phyloP scores from a whole-genome alignment of 1,284 basidiomycete species.

The Phenoliferia sp. region DNA sequence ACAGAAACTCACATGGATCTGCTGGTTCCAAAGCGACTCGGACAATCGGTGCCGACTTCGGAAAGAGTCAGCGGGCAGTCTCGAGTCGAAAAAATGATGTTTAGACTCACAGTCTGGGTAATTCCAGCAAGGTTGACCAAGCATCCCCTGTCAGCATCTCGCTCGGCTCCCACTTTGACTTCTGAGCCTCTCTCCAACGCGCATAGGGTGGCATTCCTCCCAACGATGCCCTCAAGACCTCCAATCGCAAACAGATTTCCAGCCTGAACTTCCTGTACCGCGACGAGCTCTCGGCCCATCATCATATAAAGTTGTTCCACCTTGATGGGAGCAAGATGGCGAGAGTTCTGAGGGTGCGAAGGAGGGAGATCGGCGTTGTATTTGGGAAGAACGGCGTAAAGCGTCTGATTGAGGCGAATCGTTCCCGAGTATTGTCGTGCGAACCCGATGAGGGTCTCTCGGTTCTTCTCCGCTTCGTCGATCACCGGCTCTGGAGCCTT shows the following conservation, averaged over 20 bases:
- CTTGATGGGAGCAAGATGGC: conserved; percentile 58
- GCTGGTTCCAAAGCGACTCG: conserved; percentile 89
- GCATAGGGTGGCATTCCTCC: conserved; percentile 87
- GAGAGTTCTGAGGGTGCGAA: conserved; percentile 63
- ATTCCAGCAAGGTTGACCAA: conserved; percentile 80
- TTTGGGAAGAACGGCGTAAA: conserved; percentile 83
- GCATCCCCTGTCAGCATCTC: conserved; percentile 48
- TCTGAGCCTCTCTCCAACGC: conserved; percentile 45
- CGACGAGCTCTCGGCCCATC: conserved; percentile 93
- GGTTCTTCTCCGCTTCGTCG: not conserved
- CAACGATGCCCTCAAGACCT: conserved; percentile 84
- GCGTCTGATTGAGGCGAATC: conserved; percentile 59
- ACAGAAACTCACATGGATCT: conserved; percentile 74
- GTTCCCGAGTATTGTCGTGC: conserved; percentile 89
- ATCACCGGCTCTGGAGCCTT: conserved; percentile 11
- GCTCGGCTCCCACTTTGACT: conserved; percentile 41
- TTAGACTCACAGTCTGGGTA: conserved; percentile 57
- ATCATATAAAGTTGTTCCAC: conserved; percentile 85
- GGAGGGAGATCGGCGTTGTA: conserved; percentile 67
- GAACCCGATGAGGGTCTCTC: conserved; percentile 66
- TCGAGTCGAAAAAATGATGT: not conserved
- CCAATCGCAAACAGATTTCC: conserved; percentile 93
- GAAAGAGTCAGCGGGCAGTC: not conserved
- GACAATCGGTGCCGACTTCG: conserved; percentile 80
- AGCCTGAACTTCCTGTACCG: conserved; percentile 78